These are phyloP conservation scores for Jamesozyma spencerorum DNA, from an alignment of 805 yeast species.

Conservation along the genomic window DNA sequence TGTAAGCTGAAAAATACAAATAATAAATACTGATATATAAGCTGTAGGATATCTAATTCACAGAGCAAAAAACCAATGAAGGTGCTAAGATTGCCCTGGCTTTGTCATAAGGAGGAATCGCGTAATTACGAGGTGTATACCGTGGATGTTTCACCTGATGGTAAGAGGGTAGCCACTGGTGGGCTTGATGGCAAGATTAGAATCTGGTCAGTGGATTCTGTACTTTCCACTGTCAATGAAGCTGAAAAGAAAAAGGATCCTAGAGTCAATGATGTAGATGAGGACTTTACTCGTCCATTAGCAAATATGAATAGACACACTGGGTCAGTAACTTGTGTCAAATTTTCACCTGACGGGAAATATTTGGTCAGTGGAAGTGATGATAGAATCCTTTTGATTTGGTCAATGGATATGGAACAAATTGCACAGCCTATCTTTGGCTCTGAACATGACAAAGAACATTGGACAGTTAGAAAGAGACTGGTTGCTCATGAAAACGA, in stretches of 20 bases:
- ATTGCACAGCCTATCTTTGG: constrained; percentile 49
- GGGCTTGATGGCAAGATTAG: constrained; percentile 89
- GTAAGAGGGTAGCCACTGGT: constrained; percentile 81
- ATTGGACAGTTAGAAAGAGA: constrained; percentile 89
- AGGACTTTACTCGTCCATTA: constrained; percentile 41
- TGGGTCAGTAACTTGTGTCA: constrained; percentile 91
- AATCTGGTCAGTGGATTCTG: constrained; percentile 68
- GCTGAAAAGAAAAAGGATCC: constrained; percentile 5
- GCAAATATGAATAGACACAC: constrained; percentile 92
- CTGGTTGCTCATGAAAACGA: constrained; percentile 96
- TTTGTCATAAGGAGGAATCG: constrained; percentile 66
- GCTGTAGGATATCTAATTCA: not conserved
- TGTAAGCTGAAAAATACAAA: too few species aligned
- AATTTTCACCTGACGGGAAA: constrained; percentile 86
- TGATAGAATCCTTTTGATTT: constrained; percentile 79
- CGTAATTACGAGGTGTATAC: constrained; percentile 80
- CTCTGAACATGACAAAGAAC: constrained; percentile 67
- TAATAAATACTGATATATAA: too few species aligned
- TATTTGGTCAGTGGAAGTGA: constrained; percentile 93
- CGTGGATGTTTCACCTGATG: constrained; percentile 71
- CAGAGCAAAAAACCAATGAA: constrained; percentile 36
- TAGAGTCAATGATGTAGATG: constrained; percentile 8
- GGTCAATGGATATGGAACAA: constrained; percentile 78
- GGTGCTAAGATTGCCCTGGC: constrained; percentile 63
- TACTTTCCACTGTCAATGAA: constrained; percentile 32